These are phyloP conservation scores for Beauveria australis DNA, from an alignment of 2,329 filamentous ascomycete genomes.

Conservation along the genomic window DNA sequence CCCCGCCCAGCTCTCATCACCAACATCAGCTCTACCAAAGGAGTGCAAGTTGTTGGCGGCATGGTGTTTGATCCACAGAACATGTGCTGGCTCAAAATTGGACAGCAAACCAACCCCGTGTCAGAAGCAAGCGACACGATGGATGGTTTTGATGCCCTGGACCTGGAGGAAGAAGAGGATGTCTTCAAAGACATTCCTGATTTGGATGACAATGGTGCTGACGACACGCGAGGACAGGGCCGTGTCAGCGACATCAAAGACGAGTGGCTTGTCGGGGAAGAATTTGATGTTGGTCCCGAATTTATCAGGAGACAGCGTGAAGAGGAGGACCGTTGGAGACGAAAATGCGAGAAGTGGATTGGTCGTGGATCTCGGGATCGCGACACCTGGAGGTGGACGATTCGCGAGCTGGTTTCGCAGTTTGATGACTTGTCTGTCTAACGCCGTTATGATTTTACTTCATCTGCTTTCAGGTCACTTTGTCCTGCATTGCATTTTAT, in stretches of 20 bases:
- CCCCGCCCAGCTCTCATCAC: constrained; percentile 77
- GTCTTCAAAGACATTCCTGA: constrained; percentile 94
- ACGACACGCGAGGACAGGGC: constrained; percentile 39
- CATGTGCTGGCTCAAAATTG: constrained; percentile 94
- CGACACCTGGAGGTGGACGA: constrained; percentile 70
- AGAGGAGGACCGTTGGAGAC: constrained; percentile 86
- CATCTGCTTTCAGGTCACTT: constrained; percentile 9
- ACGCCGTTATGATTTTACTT: constrained; percentile 14
- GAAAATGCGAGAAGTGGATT: constrained; percentile 83
- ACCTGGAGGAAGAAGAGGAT: constrained; percentile 72
- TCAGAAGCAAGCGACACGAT: constrained; percentile 48
- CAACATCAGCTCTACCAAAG: constrained; percentile 75
- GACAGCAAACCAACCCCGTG: constrained; percentile 36
- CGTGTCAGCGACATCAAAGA: constrained; percentile 58
- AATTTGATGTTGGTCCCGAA: constrained; percentile 94
- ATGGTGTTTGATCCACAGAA: constrained; percentile 97
- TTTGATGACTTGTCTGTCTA: constrained; percentile 31
- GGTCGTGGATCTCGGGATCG: constrained; percentile 46
- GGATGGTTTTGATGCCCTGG: constrained; percentile 60
- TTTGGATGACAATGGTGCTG: constrained; percentile 60
- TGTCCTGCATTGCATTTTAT: background rate
- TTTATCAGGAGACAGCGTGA: constrained; percentile 83
- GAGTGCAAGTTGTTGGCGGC: constrained; percentile 88
- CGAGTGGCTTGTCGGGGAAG: constrained; percentile 83
- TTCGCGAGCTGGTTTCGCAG: constrained; percentile 48